Evolutionary conservation across 805 yeast species (phyloP), one percentile per base, ranked within the genome.

Genomic region (Torulaspora gathmanii): DNA sequence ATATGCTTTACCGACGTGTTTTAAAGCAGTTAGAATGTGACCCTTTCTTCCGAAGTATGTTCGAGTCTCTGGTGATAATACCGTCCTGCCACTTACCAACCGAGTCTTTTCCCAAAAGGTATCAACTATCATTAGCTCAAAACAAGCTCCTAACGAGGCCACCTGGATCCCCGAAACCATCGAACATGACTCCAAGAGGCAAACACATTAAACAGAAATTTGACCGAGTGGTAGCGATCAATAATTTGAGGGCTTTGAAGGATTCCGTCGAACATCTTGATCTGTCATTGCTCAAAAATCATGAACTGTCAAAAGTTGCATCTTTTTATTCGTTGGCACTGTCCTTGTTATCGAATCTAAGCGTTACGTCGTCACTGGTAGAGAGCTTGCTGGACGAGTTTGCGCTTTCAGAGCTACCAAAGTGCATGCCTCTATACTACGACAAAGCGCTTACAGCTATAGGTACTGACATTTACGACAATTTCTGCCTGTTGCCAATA

Each of bases 31-130:
- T 74, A 48, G 65, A 64, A 22, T 49, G 51, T 13, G 80, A 78
- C 54, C 81, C 83, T 0, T 70, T 74, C 26, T 69, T 73, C 37
- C 71, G 75, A 3, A 70, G 72, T 5, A 51, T 77, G 34, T 73
- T 68, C 39, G 82, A 78, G 29, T 74, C 81, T 0, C 78, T 75
- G 0, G 57, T 75, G 43, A 70, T 77, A 0, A 57, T 73, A 8
- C 79, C 80, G 0, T 65, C 74, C 2, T 56, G 56, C 54, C 33
- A 25, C 52, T 52, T 31, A 44, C 57, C 35, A 30, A 43, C 3
- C 22, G 40, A 13, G 5, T 12, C 16, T 13, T 9, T 26, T 26
- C n/a, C 29, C 8, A 30, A 30, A 5, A 15, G 7, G 8, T 9
- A 16, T 12, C 31, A 37, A 1, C 30, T 37, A 27, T 44, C 44